Evolutionary conservation across 441 rosid genomes (phyloP).

Genomic region (Eruca vesicaria): DNA sequence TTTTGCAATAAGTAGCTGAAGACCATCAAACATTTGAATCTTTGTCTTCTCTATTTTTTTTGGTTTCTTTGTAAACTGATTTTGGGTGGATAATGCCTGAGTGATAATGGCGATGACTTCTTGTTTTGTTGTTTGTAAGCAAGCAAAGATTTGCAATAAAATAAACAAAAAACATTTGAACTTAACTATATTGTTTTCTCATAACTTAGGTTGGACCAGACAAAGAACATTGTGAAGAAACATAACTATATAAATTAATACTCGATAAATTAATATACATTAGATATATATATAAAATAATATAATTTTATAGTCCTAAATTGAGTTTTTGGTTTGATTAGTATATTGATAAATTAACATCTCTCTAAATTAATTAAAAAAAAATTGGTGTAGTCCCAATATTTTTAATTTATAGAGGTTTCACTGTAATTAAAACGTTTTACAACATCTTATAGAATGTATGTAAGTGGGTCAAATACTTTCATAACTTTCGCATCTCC

Average conservation of each 20-base stretch:
- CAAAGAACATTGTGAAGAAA: not conserved
- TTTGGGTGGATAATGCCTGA: not conserved
- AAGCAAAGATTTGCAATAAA: not conserved
- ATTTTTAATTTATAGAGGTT: no score
- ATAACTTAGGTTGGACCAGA: not conserved
- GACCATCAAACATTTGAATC: constrained; percentile 14
- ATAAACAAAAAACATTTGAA: not conserved
- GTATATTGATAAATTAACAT: no score
- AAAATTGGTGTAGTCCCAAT: no score
- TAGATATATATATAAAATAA: no score
- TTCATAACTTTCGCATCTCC: not conserved
- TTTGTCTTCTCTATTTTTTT: not conserved
- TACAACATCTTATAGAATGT: no score
- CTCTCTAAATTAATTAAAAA: no score
- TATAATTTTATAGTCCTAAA: no score
- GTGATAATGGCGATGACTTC: not conserved
- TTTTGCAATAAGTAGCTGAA: constrained; percentile 33
- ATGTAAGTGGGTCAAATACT: no score
- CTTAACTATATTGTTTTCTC: not conserved
- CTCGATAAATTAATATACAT: no score
- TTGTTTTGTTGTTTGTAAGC: not conserved
- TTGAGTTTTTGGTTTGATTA: no score
- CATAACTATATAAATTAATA: no score
- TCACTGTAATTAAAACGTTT: no score
- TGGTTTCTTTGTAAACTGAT: not conserved